Evolutionary conservation across 23 red algal genomes (phyloP).

Genomic region (Agarophyton chilense): DNA sequence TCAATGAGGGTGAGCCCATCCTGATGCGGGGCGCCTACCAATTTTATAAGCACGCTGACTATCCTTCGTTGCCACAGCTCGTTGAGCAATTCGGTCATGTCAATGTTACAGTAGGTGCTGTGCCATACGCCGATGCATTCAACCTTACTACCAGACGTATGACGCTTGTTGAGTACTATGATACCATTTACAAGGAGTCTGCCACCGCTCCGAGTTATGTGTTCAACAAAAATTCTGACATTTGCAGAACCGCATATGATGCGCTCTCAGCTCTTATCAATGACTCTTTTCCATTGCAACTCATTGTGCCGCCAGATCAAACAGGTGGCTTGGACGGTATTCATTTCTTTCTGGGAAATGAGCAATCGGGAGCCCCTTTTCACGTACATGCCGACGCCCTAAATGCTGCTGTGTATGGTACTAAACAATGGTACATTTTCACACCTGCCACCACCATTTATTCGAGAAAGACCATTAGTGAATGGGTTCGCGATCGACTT

Average conservation of each 20-base stretch:
- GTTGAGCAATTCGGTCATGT: conserved; percentile 40
- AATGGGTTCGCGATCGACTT: conserved; percentile 59
- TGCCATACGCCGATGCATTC: conserved; percentile 77
- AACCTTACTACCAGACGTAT: conserved; percentile 47
- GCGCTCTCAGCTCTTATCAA: conserved; percentile 49
- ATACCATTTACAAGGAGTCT: conserved; percentile 22
- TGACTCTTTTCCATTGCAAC: conserved; percentile 47
- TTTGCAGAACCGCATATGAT: conserved; percentile 30
- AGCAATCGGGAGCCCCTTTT: conserved; percentile 68
- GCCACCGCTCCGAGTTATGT: conserved; percentile 63
- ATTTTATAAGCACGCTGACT: conserved; percentile 26
- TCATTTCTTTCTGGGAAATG: conserved; percentile 74
- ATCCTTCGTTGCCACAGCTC: neutral
- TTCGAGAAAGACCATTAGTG: conserved; percentile 56
- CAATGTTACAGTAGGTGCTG: conserved; percentile 71
- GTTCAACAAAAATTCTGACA: conserved; percentile 57
- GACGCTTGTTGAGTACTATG: conserved; percentile 61
- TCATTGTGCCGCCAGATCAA: conserved; percentile 61
- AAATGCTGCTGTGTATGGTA: conserved; percentile 68
- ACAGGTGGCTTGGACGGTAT: conserved; percentile 51
- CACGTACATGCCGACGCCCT: conserved; percentile 89
- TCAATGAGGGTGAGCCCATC: conserved; percentile 80
- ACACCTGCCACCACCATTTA: conserved; percentile 63
- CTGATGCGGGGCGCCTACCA: conserved; percentile 69
- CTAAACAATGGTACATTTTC: conserved; percentile 78